These are phyloP conservation scores for Kwoniella shivajii DNA, from an alignment of 1,284 basidiomycete species.

Conservation along the genomic window DNA sequence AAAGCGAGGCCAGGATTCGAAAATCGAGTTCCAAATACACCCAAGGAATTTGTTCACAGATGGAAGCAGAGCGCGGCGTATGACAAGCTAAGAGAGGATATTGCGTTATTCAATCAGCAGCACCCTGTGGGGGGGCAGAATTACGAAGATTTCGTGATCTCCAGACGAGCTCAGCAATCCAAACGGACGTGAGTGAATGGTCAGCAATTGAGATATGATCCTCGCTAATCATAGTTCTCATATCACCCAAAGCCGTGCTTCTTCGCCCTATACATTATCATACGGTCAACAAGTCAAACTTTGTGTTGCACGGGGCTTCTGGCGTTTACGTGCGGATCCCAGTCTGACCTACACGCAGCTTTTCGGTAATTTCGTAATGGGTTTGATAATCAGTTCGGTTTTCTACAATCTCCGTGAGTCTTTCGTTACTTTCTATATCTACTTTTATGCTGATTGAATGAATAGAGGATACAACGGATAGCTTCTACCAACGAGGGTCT, in stretches of 20 bases:
- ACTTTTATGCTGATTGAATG: not conserved
- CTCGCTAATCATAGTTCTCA: not conserved
- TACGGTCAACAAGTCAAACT: conserved; percentile 54
- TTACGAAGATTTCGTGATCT: conserved; percentile 53
- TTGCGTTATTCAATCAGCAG: conserved; percentile 48
- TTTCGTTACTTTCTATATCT: not conserved
- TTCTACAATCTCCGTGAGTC: conserved; percentile 53
- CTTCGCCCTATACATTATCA: conserved; percentile 55
- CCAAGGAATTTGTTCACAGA: conserved; percentile 61
- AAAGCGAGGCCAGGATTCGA: conserved; percentile 59
- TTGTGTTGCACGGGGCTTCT: conserved; percentile 54
- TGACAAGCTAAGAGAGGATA: conserved; percentile 47
- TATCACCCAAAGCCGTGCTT: conserved; percentile 28
- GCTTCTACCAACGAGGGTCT: conserved; percentile 48
- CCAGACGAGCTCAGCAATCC: conserved; percentile 54
- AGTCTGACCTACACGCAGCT: conserved; percentile 51
- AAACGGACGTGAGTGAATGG: conserved; percentile 48
- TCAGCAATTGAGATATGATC: not conserved
- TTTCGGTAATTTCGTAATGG: conserved; percentile 55
- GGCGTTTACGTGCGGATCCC: conserved; percentile 53
- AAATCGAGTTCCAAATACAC: conserved; percentile 61
- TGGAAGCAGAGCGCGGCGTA: conserved; percentile 53
- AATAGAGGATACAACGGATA: conserved; percentile 31
- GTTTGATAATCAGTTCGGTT: conserved; percentile 54
- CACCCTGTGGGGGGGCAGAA: conserved; percentile 52